Evolutionary conservation across 768 basidiomycete species (phyloP).

Genomic region (Amanita molliuscula): DNA sequence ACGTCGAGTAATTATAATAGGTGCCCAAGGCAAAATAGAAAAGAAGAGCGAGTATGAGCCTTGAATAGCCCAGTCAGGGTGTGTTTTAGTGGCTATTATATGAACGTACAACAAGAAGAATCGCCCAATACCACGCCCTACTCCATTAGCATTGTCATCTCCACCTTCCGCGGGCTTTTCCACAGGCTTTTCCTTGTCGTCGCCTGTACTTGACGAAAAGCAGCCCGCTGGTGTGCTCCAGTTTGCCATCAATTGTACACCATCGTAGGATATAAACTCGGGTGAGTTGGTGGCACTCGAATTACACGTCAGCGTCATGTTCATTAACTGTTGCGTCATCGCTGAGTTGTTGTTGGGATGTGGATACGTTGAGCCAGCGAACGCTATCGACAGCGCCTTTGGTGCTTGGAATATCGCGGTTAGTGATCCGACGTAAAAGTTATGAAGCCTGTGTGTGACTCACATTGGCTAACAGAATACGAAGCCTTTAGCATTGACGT

Average conservation of each 20-base stretch:
- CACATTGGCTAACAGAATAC: conserved; percentile 20
- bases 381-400: conserved; percentile 41
- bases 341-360: conserved; percentile 30
- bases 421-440: conserved; percentile 7
- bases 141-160: conserved; percentile 23
- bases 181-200: conserved; percentile 13
- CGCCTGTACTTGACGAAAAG: conserved; percentile 20
- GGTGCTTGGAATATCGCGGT: conserved; percentile 26
- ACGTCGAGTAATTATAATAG: conserved; percentile 83
- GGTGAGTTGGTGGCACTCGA: conserved; percentile 31
- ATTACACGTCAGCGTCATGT: conserved; percentile 51
- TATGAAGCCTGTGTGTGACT: conserved; percentile 19
- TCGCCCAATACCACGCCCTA: conserved; percentile 76
- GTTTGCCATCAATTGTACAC: conserved; percentile 39
- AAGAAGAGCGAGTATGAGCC: conserved; percentile 52
- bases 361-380: conserved; percentile 58
- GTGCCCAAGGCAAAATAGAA: conserved; percentile 73
- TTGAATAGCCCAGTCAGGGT: conserved; percentile 15
- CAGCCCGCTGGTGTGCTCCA: conserved; percentile 63
- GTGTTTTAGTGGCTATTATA: neutral
- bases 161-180: conserved; percentile 28
- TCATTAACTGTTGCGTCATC: conserved; percentile 45
- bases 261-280: conserved; percentile 50
- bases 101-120: conserved; percentile 72
- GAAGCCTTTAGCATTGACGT: conserved; percentile 21